Base-by-base conservation (phyloP, 129 eudicot genomes). In the Flaveria robusta region DNA sequence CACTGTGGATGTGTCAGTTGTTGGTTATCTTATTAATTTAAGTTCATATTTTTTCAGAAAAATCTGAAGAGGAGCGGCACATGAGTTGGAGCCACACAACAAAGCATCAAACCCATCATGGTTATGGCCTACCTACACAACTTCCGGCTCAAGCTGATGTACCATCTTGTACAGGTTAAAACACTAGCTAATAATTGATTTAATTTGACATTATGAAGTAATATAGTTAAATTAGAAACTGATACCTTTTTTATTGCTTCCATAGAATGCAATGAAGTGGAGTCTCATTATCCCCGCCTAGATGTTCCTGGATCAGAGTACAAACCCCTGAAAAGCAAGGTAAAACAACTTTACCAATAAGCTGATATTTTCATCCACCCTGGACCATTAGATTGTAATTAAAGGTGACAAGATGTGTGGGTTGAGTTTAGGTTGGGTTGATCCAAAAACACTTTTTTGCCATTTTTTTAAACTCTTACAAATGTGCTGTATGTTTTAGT, bases 231-330 rank as follows among this genome's bases (percentile, higher is more conserved):
- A 41, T 9, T 24, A 43, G 71, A 43, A 68, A 56, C 41, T 71
- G 37, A 29, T 22, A 16, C 39, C 63, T 27, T 70, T 42, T 29
- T 50, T 45, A 60, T 67, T 70, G 63, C 75, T 58, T 82, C 50
- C 27, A 82, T 75, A 94, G 98, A 85, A 71, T 83, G 84, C 83
- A 79, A 81, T 71, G 86, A 84, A 43, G 88, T 85, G 83, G 84
- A 84, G 24, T 75, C 96, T 79, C 90, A 72, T 68, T 89, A 90
- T 88, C 93, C 96, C 74, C 83, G 76, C 39, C 88, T 94, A 23
- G 97, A 87, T 72, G 82, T 94, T 81, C 98, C 98, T 70, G 98
- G 97, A 51, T 72, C 91, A 42, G 97, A 89, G n/a, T 87, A 85
- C 83, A 88, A 72, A 81, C 90, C 96, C 51, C 76, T 88, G 73